phyloP scores from a whole-genome alignment of 2,329 filamentous ascomycete species.

The Hypocreales sp. region DNA sequence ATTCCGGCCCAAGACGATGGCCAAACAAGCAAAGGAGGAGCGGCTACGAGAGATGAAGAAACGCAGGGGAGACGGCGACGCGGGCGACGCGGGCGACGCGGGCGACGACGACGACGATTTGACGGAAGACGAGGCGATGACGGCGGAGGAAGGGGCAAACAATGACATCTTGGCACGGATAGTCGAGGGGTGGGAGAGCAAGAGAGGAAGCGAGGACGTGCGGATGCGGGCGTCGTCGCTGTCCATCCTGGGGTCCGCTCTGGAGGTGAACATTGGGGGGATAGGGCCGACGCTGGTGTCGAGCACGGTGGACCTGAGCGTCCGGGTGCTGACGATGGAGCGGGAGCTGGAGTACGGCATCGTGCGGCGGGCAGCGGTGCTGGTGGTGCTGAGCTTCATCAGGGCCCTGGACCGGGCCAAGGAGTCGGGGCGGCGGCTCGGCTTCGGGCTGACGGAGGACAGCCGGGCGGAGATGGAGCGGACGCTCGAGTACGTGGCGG shows the following conservation, averaged over 20 bases:
- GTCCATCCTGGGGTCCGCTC: slow-evolving; percentile 42
- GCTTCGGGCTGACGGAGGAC: slow-evolving; percentile 36
- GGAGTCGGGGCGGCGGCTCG: slow-evolving; percentile 27
- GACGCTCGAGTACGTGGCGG: slow-evolving; percentile 46
- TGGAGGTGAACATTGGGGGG: slow-evolving; percentile 46
- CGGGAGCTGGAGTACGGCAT: slow-evolving; percentile 44
- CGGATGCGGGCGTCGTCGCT: slow-evolving; percentile 55
- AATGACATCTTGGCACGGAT: slow-evolving; percentile 41
- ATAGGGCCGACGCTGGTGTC: slow-evolving; percentile 36
- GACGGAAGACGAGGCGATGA: slow-evolving; percentile 29
- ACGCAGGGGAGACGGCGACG: slow-evolving; percentile 29
- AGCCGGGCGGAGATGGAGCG: slow-evolving; percentile 46
- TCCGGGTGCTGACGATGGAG: slow-evolving; percentile 49
- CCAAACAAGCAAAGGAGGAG: slow-evolving; percentile 35
- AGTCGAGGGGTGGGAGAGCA: slow-evolving; percentile 51
- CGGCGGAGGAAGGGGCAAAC: slow-evolving; percentile 25
- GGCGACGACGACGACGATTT: slow-evolving; percentile 23
- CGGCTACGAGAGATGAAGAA: slow-evolving; percentile 30
- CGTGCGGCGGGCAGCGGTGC: slow-evolving; percentile 48
- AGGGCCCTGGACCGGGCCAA: slow-evolving; percentile 39
- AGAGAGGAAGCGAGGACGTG: slow-evolving; percentile 50
- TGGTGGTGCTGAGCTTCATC: slow-evolving; percentile 47
- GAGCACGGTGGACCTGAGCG: slow-evolving; percentile 43
- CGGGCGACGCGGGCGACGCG: slow-evolving; percentile 29
- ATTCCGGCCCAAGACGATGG: slow-evolving; percentile 41